Evolutionary conservation across 2,329 filamentous ascomycete genomes (phyloP).

Genomic region (Plenodomus tracheiphilus): DNA sequence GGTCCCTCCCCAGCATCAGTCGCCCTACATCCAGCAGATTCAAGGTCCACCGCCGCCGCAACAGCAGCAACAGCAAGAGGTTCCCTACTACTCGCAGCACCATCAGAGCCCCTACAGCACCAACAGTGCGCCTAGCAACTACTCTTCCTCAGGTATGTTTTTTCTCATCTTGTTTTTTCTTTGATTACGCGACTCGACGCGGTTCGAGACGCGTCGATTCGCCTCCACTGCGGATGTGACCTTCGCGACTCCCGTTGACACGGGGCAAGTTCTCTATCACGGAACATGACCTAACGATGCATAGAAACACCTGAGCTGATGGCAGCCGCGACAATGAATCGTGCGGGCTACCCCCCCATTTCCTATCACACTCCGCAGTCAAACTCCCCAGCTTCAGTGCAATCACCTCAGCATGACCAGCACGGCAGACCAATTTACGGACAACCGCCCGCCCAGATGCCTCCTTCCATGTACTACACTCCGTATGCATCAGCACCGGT

Average conservation of each 20-base stretch:
- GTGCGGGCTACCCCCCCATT: slow-evolving; percentile 77
- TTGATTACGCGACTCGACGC: slow-evolving; percentile 2
- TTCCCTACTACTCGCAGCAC: slow-evolving; percentile 75
- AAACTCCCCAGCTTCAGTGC: slow-evolving; percentile 90
- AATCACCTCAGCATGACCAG: slow-evolving; percentile 89
- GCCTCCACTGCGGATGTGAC: too few species aligned
- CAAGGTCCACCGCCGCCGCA: slow-evolving; percentile 65
- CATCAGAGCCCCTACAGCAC: slow-evolving; percentile 85
- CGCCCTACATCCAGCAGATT: slow-evolving; percentile 68
- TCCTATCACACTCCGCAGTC: slow-evolving; percentile 90
- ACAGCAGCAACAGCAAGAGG: slow-evolving; percentile 72
- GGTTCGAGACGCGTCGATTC: slow-evolving; percentile 11
- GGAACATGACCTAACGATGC: slow-evolving; percentile 53
- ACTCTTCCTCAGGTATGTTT: slow-evolving; percentile 68
- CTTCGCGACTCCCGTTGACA: too few species aligned
- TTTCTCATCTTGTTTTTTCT: slow-evolving; percentile 3
- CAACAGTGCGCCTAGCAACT: slow-evolving; percentile 78
- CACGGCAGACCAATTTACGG: slow-evolving; percentile 82
- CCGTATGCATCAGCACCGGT: slow-evolving; percentile 52
- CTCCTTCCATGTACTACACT: slow-evolving; percentile 80
- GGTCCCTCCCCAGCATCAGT: slow-evolving; percentile 53
- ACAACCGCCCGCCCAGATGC: slow-evolving; percentile 75
- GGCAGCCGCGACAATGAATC: slow-evolving; percentile 69
- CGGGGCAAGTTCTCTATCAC: neutral
- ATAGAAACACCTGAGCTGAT: slow-evolving; percentile 74